A percentile compares a stretch with the other conserved stretches of the same genome.
Evolutionary conservation across 306 rosid genomes (phyloP).

Genomic region (Comarum palustre): DNA sequence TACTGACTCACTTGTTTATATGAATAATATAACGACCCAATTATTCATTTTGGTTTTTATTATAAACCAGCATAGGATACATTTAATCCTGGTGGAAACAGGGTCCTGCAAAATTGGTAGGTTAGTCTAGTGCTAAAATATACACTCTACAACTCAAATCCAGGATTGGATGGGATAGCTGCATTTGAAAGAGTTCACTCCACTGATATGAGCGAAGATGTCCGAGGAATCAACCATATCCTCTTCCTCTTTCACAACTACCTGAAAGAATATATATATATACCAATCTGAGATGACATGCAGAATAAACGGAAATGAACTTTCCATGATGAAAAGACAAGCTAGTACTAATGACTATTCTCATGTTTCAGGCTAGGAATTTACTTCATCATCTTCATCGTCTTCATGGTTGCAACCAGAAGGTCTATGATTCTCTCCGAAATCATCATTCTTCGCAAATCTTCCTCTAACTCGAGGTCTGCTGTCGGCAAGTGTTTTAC

Average conservation of each 20-base stretch:
- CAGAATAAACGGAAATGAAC: background rate
- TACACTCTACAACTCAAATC: constrained; percentile 46
- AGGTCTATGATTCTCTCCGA: constrained; percentile 61
- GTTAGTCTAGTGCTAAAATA: constrained; percentile 26
- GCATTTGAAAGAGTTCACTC: constrained; percentile 99
- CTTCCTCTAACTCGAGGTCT: constrained; percentile 96
- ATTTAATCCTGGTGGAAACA: constrained; percentile 42
- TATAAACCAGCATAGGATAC: constrained; percentile 24
- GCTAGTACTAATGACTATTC: background rate
- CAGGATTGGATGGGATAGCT: constrained; percentile 84
- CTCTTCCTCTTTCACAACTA: constrained; percentile 86
- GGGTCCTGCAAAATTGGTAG: constrained; percentile 61
- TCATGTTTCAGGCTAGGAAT: constrained; percentile 12
- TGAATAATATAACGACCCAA: constrained; percentile 40
- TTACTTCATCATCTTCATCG: constrained; percentile 86
- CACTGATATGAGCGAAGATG: constrained; percentile 92
- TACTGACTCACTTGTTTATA: constrained; percentile 44
- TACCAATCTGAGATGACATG: background rate
- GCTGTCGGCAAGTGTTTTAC: constrained; percentile 93
- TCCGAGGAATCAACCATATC: constrained; percentile 95
- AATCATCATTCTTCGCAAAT: constrained; percentile 93
- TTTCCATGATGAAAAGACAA: constrained; percentile 14
- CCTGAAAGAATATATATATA: constrained; percentile 47
- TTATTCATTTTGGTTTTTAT: constrained; percentile 41
- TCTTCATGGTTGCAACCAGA: constrained; percentile 68